Percentiles rank a stretch among this genome's conserved stretches.
These are phyloP conservation scores for Termitomyces sp. DNA, from an alignment of 768 basidiomycete species.

Conservation along the genomic window DNA sequence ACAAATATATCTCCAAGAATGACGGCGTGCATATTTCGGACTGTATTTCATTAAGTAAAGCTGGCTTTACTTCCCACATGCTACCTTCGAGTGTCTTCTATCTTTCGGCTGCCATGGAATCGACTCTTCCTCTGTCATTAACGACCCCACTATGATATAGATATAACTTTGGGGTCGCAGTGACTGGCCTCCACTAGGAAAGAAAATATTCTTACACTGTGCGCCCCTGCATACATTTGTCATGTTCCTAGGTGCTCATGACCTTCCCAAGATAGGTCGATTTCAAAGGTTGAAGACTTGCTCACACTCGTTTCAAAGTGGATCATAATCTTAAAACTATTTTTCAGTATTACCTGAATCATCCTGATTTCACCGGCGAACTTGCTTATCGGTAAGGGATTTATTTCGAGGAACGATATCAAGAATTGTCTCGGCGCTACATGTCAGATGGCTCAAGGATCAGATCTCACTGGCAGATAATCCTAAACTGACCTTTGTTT, in stretches of 20 bases:
- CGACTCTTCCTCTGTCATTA: no score
- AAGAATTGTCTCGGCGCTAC: background rate
- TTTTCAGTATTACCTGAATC: no score
- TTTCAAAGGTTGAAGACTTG: background rate
- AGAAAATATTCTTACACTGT: background rate
- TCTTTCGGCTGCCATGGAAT: background rate
- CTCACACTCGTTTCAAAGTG: background rate
- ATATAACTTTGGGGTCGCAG: background rate
- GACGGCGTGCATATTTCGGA: background rate
- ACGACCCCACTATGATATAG: no score
- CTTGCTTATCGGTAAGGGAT: background rate
- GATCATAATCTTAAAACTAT: background rate
- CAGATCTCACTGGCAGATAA: background rate
- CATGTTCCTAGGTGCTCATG: background rate
- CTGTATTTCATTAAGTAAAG: background rate
- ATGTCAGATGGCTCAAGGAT: background rate
- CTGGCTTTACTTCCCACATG: no score
- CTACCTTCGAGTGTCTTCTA: no score
- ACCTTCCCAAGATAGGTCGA: background rate
- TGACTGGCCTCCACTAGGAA: background rate
- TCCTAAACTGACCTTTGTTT: background rate
- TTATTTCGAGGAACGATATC: background rate
- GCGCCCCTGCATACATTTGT: background rate
- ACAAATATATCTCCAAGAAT: background rate
- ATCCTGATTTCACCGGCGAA: background rate